Conservation (phyloP, 2,329 filamentous ascomycete genomes). For the Colletotrichum sp. region DNA sequence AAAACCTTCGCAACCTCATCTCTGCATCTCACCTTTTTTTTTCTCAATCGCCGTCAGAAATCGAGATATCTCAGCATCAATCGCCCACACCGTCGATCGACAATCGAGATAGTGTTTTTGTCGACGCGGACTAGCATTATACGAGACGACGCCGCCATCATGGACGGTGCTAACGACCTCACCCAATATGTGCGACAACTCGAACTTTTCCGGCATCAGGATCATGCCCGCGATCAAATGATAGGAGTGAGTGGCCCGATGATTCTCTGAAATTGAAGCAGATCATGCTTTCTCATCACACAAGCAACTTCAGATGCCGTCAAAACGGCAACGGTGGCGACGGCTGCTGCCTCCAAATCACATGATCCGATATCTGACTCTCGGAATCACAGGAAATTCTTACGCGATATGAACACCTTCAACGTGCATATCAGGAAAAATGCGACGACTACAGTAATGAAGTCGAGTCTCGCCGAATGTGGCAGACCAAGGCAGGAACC, state of each 20-base stretch:
- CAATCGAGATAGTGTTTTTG: neutral
- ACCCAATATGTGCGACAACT: slow-evolving; percentile 6
- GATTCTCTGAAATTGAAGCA: neutral
- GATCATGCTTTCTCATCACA: neutral
- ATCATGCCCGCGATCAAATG: slow-evolving; percentile 16
- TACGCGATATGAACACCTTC: neutral
- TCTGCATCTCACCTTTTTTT: neutral
- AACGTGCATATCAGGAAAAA: slow-evolving; percentile 13
- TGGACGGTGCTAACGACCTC: slow-evolving; percentile 2
- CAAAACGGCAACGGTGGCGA: neutral
- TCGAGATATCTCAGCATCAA: neutral
- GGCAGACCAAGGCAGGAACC: slow-evolving; percentile 21
- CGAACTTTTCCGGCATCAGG: slow-evolving; percentile 10
- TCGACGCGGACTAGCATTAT: neutral
- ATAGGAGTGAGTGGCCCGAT: neutral
- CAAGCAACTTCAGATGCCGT: neutral
- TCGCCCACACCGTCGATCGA: neutral
- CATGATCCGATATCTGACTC: neutral
- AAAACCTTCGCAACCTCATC: neutral
- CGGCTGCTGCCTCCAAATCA: neutral
- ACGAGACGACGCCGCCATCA: neutral
- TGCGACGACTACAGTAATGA: slow-evolving; percentile 25
- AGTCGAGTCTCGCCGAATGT: slow-evolving; percentile 24
- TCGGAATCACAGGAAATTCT: neutral
- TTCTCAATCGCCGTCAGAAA: neutral